Base-by-base conservation (phyloP, 192 early-diverging fungal genomes). In the Coemansia sp. region DNA sequence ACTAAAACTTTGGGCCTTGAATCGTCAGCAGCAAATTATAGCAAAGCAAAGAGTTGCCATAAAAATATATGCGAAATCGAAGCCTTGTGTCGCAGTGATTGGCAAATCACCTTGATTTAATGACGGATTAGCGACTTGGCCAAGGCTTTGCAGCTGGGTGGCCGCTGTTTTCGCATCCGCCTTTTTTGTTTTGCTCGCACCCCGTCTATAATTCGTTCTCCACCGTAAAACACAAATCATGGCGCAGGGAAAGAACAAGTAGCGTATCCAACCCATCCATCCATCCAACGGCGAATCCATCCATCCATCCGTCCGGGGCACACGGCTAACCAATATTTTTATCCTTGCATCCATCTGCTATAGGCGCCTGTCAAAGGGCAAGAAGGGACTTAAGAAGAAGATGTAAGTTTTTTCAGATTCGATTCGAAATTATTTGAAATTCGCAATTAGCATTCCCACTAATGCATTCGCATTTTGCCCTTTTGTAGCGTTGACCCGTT, bases 301-400 rank as follows among this genome's bases (percentile, higher is more conserved):
- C 1, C 53, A 11, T 33, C 32, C 29, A 54, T 34, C 53, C 53
- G 35, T 34, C 29, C 33, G 29, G 29, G 33, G n/a, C n/a, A n/a
- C n/a, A n/a, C n/a, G n/a, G n/a, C n/a, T n/a, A n/a, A n/a, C n/a
- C n/a, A n/a, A n/a, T 18, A 26, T 26, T 46, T 24, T 21, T 26
- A 59, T 32, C 34, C 29, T 4, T 32, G 3, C 29, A 36, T 10
- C 9, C 10, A n/a, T 27, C 7, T 38, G 59, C 22, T 26, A 8
- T 83, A 94, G 89, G 90, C 91, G 94, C 83, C 86, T 97, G 67
- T 94, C 92, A 73, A 97, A 97, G 86, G 94, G 94, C 75, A 97
- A 95, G 86, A 97, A 97, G 91, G 94, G 93, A 69, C 84, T 94
- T 70, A 97, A 97, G 91, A 97, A 97, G 92, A 97, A 93, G 90